Percentiles rank a stretch among this genome's conserved stretches.
Evolutionary conservation across 768 basidiomycete genomes (phyloP).

Genomic region (Naganishia kalamii): DNA sequence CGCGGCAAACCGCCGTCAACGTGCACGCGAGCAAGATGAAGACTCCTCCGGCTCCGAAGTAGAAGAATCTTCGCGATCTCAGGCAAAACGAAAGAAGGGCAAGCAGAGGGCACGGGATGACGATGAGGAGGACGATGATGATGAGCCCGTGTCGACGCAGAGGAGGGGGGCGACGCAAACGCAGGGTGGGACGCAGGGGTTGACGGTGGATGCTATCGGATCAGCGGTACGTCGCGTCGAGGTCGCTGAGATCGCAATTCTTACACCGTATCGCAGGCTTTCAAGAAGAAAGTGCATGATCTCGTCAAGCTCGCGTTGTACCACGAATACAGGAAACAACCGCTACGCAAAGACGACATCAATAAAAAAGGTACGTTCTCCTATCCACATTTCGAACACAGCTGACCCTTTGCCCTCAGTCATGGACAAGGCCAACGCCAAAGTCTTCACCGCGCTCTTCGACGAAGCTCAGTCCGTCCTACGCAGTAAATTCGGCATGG

Average conservation of each 20-base stretch:
- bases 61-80: neutral
- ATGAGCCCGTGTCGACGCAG: neutral
- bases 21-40: slow-evolving; percentile 9
- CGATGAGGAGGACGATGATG: slow-evolving; percentile 3
- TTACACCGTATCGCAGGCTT: slow-evolving; percentile 52
- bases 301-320: slow-evolving; percentile 78
- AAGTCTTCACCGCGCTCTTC: slow-evolving; percentile 60
- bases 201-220: slow-evolving; percentile 4
- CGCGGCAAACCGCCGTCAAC: neutral
- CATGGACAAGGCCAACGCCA: slow-evolving; percentile 51
- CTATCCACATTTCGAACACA: slow-evolving; percentile 24
- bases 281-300: slow-evolving; percentile 61
- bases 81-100: slow-evolving; percentile 8
- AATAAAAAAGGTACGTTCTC: slow-evolving; percentile 63
- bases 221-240: neutral
- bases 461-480: slow-evolving; percentile 61
- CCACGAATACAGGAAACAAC: slow-evolving; percentile 62
- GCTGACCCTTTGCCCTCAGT: slow-evolving; percentile 46
- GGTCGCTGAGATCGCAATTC: neutral
- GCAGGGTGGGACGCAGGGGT: neutral
- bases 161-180: neutral
- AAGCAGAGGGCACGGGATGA: slow-evolving; percentile 2
- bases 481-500: slow-evolving; percentile 67
- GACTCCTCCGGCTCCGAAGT: neutral
- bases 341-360: slow-evolving; percentile 74